Percentiles rank a stretch among this genome's conserved stretches.
phyloP scores from a whole-genome alignment of 163 green algal species.

The Chlorella variabilis region DNA sequence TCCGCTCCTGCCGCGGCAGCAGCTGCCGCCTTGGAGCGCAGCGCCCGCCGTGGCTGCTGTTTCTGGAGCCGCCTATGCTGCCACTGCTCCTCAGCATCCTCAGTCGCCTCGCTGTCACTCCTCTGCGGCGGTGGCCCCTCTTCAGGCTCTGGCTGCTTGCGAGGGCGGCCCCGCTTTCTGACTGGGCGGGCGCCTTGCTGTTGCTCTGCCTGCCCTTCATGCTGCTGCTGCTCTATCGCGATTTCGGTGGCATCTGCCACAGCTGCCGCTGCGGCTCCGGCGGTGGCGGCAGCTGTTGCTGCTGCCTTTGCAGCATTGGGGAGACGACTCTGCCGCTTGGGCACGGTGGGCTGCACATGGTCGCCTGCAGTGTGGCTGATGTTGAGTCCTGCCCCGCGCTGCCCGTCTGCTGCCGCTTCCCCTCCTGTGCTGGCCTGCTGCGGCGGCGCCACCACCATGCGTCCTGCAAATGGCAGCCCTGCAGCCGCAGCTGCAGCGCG shows the following conservation, averaged over 20 bases:
- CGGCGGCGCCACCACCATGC: no score
- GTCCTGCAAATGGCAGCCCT: neutral
- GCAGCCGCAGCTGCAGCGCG: neutral
- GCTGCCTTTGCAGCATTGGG: neutral
- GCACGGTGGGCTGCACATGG: neutral
- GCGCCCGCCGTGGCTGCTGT: neutral
- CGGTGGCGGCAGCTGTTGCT: no score
- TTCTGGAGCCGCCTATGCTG: neutral
- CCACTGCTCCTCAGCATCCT: neutral
- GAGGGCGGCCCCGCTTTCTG: neutral
- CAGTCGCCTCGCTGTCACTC: neutral
- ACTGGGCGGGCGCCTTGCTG: neutral
- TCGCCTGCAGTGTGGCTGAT: no score
- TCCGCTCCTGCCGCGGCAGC: neutral
- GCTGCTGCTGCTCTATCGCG: neutral
- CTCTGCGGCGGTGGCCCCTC: neutral
- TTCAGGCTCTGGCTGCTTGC: slow-evolving; percentile 21
- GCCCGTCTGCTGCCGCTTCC: no score
- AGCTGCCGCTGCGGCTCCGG: neutral
- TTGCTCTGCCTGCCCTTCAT: neutral
- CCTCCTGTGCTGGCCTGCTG: no score
- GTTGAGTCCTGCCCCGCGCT: no score
- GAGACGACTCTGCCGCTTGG: no score
- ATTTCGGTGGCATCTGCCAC: neutral
- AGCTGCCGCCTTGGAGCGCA: neutral